Evolutionary conservation across 176 grass and related monocot species (phyloP), one percentile per base, ranked within the genome.

Genomic region (Thalia dealbata): DNA sequence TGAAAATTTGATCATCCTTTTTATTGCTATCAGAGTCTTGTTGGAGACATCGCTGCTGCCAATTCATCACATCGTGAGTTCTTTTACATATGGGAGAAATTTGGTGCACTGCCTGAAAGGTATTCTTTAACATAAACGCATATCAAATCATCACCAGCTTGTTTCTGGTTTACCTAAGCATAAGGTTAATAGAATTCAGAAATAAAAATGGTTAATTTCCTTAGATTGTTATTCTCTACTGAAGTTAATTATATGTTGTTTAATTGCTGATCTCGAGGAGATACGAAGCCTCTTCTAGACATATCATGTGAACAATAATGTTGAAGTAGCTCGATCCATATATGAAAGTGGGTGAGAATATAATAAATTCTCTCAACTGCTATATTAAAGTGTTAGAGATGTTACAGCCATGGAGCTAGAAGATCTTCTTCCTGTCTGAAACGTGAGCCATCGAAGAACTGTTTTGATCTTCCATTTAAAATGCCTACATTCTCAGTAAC

Each of bases 401-500:
- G 93, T 97, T 92, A 88, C 87, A 23, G 91, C 93, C 25, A 97
- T 97, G 93, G 78, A 97, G 87, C 85, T 86, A 76, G 93, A 97
- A 88, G 89, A 97, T 85, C 93, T 97, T 92, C 85, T 97, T 97
- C 77, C 85, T 97, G 50, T 97, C 93, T 21, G 93, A 97, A 75
- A 92, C 81, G 93, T 97, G 82, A 97, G 87, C 23, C 71, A 51
- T 52, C 18, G 12, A 3, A 75, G 45, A 30, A 44, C 48, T 21
- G 48, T 54, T 52, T 52, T n/a, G 52, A 32, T 30, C 21, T 72
- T 30, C 26, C 21, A 43, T 30, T 29, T 29, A 52, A 29, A 72
- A 10, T 30, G 67, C 42, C 6, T 77, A 84, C 70, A 70, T 88
- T 54, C 75, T 69, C 60, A 82, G 42, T 75, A 97, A 97, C 72